phyloP scores from a whole-genome alignment of 495 filamentous ascomycete species.

The Podospora fimiseda region DNA sequence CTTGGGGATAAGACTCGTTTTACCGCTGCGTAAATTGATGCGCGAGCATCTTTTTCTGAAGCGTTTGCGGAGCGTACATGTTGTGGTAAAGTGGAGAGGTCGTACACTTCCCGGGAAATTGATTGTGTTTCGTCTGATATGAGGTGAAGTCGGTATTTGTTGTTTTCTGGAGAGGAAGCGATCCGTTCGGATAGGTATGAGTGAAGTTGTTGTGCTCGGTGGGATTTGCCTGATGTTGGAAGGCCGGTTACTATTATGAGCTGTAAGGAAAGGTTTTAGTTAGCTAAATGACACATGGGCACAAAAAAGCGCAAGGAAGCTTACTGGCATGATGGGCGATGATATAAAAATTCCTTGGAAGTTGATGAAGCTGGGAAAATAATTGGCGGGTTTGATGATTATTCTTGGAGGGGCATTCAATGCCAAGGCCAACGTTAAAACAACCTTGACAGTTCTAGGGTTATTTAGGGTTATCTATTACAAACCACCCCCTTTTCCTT shows the following conservation, averaged over 20 bases:
- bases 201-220: conserved; percentile 74
- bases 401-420: no score
- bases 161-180: conserved; percentile 22
- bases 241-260: conserved; percentile 90
- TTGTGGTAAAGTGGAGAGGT: conserved; percentile 40
- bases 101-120: conserved; percentile 58
- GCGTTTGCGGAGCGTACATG: conserved; percentile 49
- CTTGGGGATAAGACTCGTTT: conserved; percentile 73
- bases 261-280: no score
- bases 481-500: no score
- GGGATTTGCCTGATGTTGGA: conserved; percentile 87
- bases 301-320: no score
- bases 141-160: conserved; percentile 55
- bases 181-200: conserved; percentile 56
- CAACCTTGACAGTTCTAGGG: no score
- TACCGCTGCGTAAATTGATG: conserved; percentile 73
- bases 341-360: no score
- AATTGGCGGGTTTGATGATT: no score
- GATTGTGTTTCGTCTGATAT: conserved; percentile 63
- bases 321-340: no score
- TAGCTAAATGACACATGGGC: no score
- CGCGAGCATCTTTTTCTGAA: conserved; percentile 88
- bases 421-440: no score
- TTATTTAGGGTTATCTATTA: no score
- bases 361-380: no score